Conservation (phyloP, 495 filamentous ascomycete genomes). For the Penicillium maclennaniae region DNA sequence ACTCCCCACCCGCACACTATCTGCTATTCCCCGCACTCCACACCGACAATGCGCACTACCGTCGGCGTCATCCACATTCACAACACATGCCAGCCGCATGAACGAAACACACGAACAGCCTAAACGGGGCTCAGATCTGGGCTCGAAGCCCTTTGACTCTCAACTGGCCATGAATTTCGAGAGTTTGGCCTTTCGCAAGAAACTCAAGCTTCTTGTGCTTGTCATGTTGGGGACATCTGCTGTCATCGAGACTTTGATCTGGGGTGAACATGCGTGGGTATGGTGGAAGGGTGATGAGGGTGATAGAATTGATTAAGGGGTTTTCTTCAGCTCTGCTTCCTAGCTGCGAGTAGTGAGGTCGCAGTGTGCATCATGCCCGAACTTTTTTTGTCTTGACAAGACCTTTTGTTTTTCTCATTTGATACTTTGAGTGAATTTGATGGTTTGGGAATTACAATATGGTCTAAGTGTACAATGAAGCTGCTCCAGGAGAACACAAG, state of each 20-base stretch:
- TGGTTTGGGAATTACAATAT: neutral
- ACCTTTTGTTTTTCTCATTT: neutral
- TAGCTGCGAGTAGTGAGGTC: neutral
- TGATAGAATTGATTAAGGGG: constrained; percentile 3
- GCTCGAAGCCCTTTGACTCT: neutral
- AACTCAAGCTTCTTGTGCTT: constrained; percentile 1
- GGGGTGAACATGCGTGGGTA: constrained; percentile 4
- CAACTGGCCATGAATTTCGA: constrained; percentile 10
- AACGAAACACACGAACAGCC: neutral
- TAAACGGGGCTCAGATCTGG: neutral
- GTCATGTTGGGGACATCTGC: neutral
- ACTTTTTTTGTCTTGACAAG: neutral
- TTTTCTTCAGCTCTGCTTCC: neutral
- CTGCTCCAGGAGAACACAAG: neutral
- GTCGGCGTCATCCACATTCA: neutral
- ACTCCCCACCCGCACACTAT: neutral
- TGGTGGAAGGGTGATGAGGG: constrained; percentile 10
- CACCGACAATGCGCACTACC: neutral
- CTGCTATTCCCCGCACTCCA: neutral
- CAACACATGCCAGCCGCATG: constrained; percentile 2
- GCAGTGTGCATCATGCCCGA: neutral
- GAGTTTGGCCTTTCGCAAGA: constrained; percentile 6
- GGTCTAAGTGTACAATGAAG: neutral
- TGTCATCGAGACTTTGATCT: constrained; percentile 2
- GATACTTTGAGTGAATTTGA: neutral